Evolutionary conservation across 192 early-diverging fungal species (phyloP), one percentile per base, ranked within the genome.

Genomic region (Mortierella claussenii): DNA sequence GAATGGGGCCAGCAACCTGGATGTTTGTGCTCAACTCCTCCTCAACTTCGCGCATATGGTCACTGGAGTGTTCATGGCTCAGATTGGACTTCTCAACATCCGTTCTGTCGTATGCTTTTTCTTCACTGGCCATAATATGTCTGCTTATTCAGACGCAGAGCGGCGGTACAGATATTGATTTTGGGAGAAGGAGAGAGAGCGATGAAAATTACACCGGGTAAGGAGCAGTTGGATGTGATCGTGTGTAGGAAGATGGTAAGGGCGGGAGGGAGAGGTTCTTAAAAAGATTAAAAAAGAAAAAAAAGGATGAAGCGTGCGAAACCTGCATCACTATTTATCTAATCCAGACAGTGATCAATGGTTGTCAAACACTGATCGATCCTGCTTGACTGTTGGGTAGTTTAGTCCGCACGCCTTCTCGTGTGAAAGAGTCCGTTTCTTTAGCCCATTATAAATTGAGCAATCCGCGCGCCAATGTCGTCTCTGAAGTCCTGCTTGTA

Each of bases 1-100:
- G 73, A 33, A 76, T 76, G 46, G 73, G 73, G 3, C 73, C 73
- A 24, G 73, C 54, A 31, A 76, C 73, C 23, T 76, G 73, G 30
- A 45, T 2, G 13, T 67, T 76, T 51, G 23, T 55, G 46, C 51
- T 59, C 9, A 45, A 5, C 31, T 66, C 58, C 13, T 66, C 52
- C 15, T 28, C 30, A 21, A 56, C 36, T 24, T 67, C 64, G 40
- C 59, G 43, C 61, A 59, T 57, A 26, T 31, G 6, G 4, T 46
- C 42, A 26, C 6, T 28, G 7, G 30, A 43, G 21, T 23, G 9
- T 27, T 47, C 58, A 32, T 55, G 34, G 12, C 51, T 18, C 30
- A 31, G 17, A n/a, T n/a, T n/a, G 17, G 9, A 12, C 37, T 55
- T 61, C 34, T 60, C 68, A 30, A 47, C 6, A 36, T 61, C 51